phyloP scores from a whole-genome alignment of 2,329 filamentous ascomycete species.

The Parastagonospora nodorum region DNA sequence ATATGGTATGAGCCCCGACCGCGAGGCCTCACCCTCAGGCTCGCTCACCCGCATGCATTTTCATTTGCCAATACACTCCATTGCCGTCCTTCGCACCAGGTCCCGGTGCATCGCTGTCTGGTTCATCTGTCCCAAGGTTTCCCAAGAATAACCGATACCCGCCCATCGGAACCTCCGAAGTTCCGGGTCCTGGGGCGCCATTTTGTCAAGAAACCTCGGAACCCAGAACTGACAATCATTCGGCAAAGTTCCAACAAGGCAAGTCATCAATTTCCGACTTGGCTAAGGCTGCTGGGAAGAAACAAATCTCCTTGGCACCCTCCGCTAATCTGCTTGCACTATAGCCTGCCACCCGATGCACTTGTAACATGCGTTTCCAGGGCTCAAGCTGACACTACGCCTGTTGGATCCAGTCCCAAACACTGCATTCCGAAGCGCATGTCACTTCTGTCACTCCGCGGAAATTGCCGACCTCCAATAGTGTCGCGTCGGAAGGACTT shows the following conservation, averaged over 20 bases:
- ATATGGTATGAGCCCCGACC: slow-evolving; percentile 1
- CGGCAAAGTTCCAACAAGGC: too few species aligned
- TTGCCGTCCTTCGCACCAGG: not conserved
- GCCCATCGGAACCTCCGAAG: too few species aligned
- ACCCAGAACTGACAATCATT: too few species aligned
- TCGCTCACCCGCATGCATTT: not conserved
- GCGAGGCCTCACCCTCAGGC: slow-evolving; percentile 2
- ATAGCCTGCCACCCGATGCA: not conserved
- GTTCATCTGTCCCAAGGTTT: not conserved
- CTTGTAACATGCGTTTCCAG: not conserved
- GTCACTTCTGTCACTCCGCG: not conserved
- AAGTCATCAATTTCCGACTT: not conserved
- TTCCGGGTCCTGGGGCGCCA: too few species aligned
- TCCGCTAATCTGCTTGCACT: not conserved
- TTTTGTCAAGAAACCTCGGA: too few species aligned
- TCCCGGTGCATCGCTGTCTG: not conserved
- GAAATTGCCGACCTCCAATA: not conserved
- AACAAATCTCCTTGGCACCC: not conserved
- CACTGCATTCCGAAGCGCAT: not conserved
- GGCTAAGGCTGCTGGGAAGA: not conserved
- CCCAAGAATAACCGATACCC: too few species aligned
- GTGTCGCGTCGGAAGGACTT: too few species aligned
- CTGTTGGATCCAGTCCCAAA: not conserved
- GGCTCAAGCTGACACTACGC: not conserved
- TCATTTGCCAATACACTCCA: not conserved